These are phyloP conservation scores for Fusarium sororula DNA, from an alignment of 2,329 filamentous ascomycete species.

Conservation along the genomic window DNA sequence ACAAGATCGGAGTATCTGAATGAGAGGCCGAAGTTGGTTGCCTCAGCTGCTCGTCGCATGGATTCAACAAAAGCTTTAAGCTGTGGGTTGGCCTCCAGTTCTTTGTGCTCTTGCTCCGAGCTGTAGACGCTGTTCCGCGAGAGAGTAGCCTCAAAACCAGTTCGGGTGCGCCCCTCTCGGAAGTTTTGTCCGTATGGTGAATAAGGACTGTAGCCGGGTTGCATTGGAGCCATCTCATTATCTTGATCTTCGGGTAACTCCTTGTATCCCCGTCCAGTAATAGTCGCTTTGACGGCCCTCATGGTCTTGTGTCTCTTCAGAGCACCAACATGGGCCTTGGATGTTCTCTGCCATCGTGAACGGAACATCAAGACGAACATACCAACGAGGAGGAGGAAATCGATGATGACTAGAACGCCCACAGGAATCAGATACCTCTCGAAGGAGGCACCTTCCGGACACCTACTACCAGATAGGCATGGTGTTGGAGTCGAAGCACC, in stretches of 20 bases:
- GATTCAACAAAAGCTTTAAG: conserved; percentile 62
- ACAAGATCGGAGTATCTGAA: conserved; percentile 62
- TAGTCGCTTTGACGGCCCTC: conserved; percentile 43
- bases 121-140: conserved; percentile 46
- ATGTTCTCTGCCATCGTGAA: conserved; percentile 25
- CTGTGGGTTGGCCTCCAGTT: conserved; percentile 43
- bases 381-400: conserved; percentile 51
- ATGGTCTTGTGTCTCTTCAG: conserved; percentile 38
- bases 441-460: conserved; percentile 54
- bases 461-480: conserved; percentile 57
- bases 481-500: conserved; percentile 58
- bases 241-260: conserved; percentile 46
- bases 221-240: conserved; percentile 49
- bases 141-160: conserved; percentile 51
- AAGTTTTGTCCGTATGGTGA: conserved; percentile 24
- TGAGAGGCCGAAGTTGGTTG: conserved; percentile 60
- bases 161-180: conserved; percentile 34
- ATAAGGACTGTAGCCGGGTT: conserved; percentile 40
- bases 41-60: conserved; percentile 61
- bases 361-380: conserved; percentile 34
- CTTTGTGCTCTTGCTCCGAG: conserved; percentile 19
- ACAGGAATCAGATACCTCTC: conserved; percentile 57
- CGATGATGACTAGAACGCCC: conserved; percentile 53
- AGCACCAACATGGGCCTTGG: conserved; percentile 15
- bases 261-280: conserved; percentile 46